Conservation (phyloP, 2,329 filamentous ascomycete genomes). For the Triangularia verruculosa region DNA sequence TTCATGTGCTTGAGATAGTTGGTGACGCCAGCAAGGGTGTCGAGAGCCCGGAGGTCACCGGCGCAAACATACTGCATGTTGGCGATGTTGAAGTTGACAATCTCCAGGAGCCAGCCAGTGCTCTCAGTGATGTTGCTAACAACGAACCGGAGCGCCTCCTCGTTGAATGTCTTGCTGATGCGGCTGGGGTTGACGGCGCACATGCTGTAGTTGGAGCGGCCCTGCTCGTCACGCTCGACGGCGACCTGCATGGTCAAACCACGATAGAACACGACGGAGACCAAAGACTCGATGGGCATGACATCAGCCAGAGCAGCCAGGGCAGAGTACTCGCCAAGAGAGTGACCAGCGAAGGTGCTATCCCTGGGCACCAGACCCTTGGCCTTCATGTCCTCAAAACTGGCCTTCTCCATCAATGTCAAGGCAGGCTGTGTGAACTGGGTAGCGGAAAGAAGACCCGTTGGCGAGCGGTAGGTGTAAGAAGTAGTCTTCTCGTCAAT, state of each 20-base stretch:
- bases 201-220: slow-evolving; percentile 98
- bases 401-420: slow-evolving; percentile 99
- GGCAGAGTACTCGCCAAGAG: slow-evolving; percentile 95
- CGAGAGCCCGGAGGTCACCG: slow-evolving; percentile 67
- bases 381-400: slow-evolving; percentile 97
- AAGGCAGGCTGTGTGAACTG: slow-evolving; percentile 98
- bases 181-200: slow-evolving; percentile 98
- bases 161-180: slow-evolving; percentile 98
- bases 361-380: slow-evolving; percentile 95
- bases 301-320: slow-evolving; percentile 94
- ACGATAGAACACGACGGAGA: slow-evolving; percentile 98
- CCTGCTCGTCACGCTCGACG: slow-evolving; percentile 88
- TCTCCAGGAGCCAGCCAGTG: slow-evolving; percentile 93
- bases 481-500: slow-evolving; percentile 89
- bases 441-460: slow-evolving; percentile 89
- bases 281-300: slow-evolving; percentile 98
- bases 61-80: slow-evolving; percentile 75
- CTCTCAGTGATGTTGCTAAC: slow-evolving; percentile 92
- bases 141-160: slow-evolving; percentile 93
- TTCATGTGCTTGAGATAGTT: slow-evolving; percentile 97
- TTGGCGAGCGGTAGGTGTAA: slow-evolving; percentile 95
- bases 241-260: slow-evolving; percentile 99
- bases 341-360: slow-evolving; percentile 97
- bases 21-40: slow-evolving; percentile 73
- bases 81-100: slow-evolving; percentile 92